Evolutionary conservation across 768 basidiomycete species (phyloP).

Genomic region (Auricularia sp.): DNA sequence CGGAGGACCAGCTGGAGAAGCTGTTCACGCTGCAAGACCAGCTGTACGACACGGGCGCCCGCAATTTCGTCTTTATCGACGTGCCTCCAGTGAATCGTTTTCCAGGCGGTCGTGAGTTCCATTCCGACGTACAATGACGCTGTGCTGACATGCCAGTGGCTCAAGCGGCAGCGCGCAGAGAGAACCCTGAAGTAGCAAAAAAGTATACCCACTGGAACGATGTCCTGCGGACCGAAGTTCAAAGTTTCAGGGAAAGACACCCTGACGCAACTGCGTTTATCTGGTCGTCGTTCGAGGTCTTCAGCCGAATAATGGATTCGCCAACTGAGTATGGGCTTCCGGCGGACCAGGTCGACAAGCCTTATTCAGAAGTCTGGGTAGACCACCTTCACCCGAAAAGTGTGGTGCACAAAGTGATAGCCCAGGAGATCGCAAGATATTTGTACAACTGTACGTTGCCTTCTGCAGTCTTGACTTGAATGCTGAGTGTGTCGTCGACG

Average conservation of each 20-base stretch:
- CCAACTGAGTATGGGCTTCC: constrained; percentile 32
- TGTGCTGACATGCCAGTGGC: neutral
- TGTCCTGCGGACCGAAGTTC: neutral
- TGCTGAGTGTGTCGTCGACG: neutral
- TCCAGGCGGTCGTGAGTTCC: constrained; percentile 20
- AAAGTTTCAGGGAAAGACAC: constrained; percentile 3
- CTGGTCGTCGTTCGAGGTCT: constrained; percentile 39
- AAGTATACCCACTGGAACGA: constrained; percentile 8
- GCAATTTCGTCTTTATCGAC: constrained; percentile 51
- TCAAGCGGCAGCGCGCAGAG: neutral
- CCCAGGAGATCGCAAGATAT: constrained; percentile 3
- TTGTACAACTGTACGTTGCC: neutral
- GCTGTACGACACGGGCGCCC: constrained; percentile 38
- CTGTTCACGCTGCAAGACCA: constrained; percentile 39
- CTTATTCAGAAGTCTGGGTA: constrained; percentile 37
- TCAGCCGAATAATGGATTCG: constrained; percentile 38
- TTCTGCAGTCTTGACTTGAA: neutral
- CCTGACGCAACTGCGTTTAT: constrained; percentile 36
- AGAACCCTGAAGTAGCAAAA: neutral
- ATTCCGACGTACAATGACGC: neutral
- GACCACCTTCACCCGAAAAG: constrained; percentile 22
- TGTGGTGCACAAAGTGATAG: constrained; percentile 10
- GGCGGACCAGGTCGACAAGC: constrained; percentile 21
- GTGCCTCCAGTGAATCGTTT: constrained; percentile 44
- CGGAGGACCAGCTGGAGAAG: constrained; percentile 16